Evolutionary conservation across 495 filamentous ascomycete genomes (phyloP).

Genomic region (Aspergillus baeticus): DNA sequence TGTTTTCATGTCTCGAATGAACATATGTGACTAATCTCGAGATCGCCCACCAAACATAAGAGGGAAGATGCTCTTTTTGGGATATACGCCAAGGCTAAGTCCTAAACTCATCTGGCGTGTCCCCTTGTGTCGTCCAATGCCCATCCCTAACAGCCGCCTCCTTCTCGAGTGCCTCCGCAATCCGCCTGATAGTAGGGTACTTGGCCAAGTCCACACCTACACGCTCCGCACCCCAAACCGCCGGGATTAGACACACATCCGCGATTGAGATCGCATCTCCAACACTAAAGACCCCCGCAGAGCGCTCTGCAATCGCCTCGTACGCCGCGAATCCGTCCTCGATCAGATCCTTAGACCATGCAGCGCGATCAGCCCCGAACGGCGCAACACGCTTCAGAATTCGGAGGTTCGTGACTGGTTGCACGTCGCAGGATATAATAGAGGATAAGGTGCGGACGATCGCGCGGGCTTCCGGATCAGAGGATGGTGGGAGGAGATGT

Average conservation of each 20-base stretch:
- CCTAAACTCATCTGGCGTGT: constrained; percentile 50
- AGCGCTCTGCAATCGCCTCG: constrained; percentile 32
- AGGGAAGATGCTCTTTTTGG: no score
- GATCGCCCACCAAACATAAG: background rate
- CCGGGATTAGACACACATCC: constrained; percentile 52
- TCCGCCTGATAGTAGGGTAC: constrained; percentile 37
- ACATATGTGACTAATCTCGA: background rate
- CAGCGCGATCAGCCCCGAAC: constrained; percentile 35
- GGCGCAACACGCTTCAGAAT: constrained; percentile 43
- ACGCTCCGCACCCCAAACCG: constrained; percentile 49
- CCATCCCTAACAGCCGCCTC: constrained; percentile 38
- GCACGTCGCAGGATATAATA: constrained; percentile 50
- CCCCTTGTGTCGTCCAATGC: constrained; percentile 46
- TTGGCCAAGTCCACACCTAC: constrained; percentile 43
- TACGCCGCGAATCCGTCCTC: constrained; percentile 48
- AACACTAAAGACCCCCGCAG: constrained; percentile 47
- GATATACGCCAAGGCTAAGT: background rate
- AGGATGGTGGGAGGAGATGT: constrained; percentile 34
- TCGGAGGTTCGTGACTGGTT: constrained; percentile 49
- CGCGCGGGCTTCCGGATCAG: constrained; percentile 32
- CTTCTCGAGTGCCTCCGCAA: constrained; percentile 37
- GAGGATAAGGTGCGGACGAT: constrained; percentile 39
- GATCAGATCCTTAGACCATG: constrained; percentile 39
- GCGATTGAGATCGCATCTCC: constrained; percentile 51
- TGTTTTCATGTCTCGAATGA: no score